Conservation (phyloP, 805 yeast genomes). For the Lachancea quebecensis region DNA sequence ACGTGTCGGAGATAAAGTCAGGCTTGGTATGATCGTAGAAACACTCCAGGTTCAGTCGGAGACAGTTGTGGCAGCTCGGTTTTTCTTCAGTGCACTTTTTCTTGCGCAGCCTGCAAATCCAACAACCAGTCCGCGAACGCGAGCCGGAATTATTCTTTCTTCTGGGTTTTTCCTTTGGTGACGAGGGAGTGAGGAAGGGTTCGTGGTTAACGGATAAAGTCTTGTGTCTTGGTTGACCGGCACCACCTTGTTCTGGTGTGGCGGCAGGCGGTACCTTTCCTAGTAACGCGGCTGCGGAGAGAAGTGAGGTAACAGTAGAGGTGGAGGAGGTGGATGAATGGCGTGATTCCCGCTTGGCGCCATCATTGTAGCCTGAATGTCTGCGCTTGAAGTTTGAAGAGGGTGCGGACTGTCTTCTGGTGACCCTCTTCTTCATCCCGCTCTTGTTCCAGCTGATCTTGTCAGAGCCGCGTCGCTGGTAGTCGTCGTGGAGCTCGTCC, state of each 20-base stretch:
- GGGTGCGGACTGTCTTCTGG: slow-evolving; percentile 17
- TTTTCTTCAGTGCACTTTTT: slow-evolving; percentile 64
- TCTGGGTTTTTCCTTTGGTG: slow-evolving; percentile 7
- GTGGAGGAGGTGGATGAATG: slow-evolving; percentile 7
- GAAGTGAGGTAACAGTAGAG: slow-evolving; percentile 7
- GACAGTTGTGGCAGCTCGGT: slow-evolving; percentile 56
- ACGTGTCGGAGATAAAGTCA: slow-evolving; percentile 42
- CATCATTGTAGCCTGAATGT: slow-evolving; percentile 3
- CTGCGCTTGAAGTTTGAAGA: slow-evolving; percentile 9
- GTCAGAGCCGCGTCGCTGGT: slow-evolving; percentile 2
- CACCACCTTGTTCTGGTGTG: not conserved
- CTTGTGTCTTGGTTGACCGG: not conserved
- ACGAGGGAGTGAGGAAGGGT: not conserved
- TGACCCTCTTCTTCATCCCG: slow-evolving; percentile 25
- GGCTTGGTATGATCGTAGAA: slow-evolving; percentile 49
- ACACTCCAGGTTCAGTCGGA: slow-evolving; percentile 48
- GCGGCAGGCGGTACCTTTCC: slow-evolving; percentile 4
- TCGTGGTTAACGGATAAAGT: slow-evolving; percentile 2
- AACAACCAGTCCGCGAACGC: slow-evolving; percentile 58
- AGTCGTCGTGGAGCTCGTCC: slow-evolving; percentile 9
- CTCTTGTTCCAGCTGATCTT: slow-evolving; percentile 31
- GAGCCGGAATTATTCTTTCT: slow-evolving; percentile 22
- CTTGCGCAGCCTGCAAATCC: slow-evolving; percentile 72
- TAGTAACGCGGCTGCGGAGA: slow-evolving; percentile 8
- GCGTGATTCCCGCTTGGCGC: not conserved